Conservation (phyloP, 495 filamentous ascomycete species). For the Neurospora sp. region DNA sequence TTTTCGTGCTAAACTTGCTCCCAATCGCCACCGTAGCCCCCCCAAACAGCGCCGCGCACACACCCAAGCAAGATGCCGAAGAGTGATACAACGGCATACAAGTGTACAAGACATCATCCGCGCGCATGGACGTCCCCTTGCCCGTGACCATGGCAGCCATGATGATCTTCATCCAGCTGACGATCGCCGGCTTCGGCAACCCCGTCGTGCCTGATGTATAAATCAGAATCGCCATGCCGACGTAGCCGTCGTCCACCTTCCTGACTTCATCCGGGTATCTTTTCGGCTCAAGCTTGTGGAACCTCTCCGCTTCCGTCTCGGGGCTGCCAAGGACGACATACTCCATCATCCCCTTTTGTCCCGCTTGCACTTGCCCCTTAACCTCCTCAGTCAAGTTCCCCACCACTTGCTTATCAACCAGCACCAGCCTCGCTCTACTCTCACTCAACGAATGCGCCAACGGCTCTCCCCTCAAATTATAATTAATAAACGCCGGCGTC, state of each 20-base stretch:
- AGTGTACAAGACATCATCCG: constrained; percentile 67
- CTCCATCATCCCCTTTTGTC: constrained; percentile 29
- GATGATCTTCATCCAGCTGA: constrained; percentile 63
- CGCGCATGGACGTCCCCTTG: constrained; percentile 43
- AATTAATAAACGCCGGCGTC: constrained; percentile 47
- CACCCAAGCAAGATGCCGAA: constrained; percentile 62
- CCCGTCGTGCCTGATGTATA: constrained; percentile 87
- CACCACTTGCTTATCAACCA: constrained; percentile 66
- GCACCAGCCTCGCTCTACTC: constrained; percentile 70
- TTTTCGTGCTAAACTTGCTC: constrained; percentile 69
- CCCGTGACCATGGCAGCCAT: constrained; percentile 42
- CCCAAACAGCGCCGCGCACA: constrained; percentile 43
- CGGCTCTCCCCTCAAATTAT: constrained; percentile 26
- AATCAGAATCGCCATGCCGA: constrained; percentile 64
- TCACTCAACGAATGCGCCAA: constrained; percentile 51
- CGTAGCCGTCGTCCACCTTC: constrained; percentile 31
- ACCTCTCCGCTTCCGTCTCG: constrained; percentile 49
- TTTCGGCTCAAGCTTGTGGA: constrained; percentile 33
- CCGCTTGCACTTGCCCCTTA: constrained; percentile 21
- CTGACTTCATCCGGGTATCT: constrained; percentile 55
- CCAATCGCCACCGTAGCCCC: constrained; percentile 63
- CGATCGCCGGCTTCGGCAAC: constrained; percentile 79
- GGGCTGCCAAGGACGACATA: constrained; percentile 46
- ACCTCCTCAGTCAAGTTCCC: constrained; percentile 32
- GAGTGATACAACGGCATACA: constrained; percentile 94